Evolutionary conservation across 345 rosid species (phyloP).

Genomic region (Hirschfeldia incana): DNA sequence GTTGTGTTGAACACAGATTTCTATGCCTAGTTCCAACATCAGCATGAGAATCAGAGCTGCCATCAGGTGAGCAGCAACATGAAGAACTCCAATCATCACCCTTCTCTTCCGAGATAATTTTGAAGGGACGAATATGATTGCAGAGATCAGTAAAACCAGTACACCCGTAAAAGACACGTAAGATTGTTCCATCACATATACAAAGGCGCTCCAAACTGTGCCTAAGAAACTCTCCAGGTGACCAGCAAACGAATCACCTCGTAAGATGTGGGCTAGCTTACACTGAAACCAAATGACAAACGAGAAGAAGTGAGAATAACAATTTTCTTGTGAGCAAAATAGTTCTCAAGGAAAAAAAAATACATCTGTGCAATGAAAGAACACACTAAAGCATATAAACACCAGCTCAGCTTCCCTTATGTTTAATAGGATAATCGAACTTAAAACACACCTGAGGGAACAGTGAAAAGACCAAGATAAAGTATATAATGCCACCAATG

Average conservation of each 20-base stretch:
- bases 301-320: constrained; percentile 9
- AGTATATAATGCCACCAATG: constrained; percentile 96
- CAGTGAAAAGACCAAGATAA: constrained; percentile 79
- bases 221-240: constrained; percentile 82
- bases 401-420: constrained; percentile 6
- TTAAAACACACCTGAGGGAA: constrained; percentile 79
- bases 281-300: constrained; percentile 54
- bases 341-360: background rate
- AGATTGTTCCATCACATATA: constrained; percentile 70
- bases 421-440: background rate
- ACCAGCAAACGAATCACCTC: constrained; percentile 86
- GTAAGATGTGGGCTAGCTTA: constrained; percentile 81
- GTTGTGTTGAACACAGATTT: constrained; percentile 87
- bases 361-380: background rate
- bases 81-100: constrained; percentile 75
- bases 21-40: constrained; percentile 88
- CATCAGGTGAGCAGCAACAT: constrained; percentile 83
- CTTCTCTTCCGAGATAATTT: constrained; percentile 82
- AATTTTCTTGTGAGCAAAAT: constrained; percentile 5
- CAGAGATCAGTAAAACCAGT: constrained; percentile 58
- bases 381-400: background rate
- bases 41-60: constrained; percentile 92
- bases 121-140: constrained; percentile 81
- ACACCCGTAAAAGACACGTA: constrained; percentile 80
- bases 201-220: constrained; percentile 71